phyloP scores from a whole-genome alignment of 257 asterid genomes.

The Solanum peruvianum region DNA sequence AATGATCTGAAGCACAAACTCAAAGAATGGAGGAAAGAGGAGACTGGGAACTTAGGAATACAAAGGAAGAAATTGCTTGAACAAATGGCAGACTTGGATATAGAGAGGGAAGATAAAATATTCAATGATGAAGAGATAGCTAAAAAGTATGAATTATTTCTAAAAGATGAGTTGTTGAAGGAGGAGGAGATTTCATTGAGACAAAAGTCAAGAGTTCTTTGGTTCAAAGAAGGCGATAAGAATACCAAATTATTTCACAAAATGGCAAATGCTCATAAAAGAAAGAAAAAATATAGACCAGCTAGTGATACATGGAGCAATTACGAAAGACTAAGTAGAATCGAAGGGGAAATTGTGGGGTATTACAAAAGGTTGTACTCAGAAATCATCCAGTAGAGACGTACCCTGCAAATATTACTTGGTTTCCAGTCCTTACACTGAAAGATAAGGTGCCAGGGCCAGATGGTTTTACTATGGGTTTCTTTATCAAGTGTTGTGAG shows the following conservation, averaged over 20 bases:
- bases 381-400: neutral
- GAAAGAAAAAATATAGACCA: neutral
- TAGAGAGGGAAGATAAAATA: neutral
- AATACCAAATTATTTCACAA: neutral
- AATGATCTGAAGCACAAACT: too few species aligned
- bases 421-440: neutral
- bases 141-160: too few species aligned
- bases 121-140: neutral
- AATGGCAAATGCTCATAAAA: neutral
- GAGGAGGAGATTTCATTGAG: neutral
- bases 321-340: neutral
- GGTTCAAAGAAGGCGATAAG: neutral
- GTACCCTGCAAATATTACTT: neutral
- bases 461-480: too few species aligned
- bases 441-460: neutral
- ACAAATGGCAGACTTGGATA: neutral
- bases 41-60: too few species aligned
- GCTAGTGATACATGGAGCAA: neutral
- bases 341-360: neutral
- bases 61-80: too few species aligned
- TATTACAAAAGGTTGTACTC: neutral
- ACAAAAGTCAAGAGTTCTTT: neutral
- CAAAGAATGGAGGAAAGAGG: too few species aligned
- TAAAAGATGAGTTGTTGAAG: neutral
- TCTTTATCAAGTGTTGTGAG: too few species aligned